phyloP scores from a whole-genome alignment of 768 basidiomycete genomes.

The Ramaria sp. region DNA sequence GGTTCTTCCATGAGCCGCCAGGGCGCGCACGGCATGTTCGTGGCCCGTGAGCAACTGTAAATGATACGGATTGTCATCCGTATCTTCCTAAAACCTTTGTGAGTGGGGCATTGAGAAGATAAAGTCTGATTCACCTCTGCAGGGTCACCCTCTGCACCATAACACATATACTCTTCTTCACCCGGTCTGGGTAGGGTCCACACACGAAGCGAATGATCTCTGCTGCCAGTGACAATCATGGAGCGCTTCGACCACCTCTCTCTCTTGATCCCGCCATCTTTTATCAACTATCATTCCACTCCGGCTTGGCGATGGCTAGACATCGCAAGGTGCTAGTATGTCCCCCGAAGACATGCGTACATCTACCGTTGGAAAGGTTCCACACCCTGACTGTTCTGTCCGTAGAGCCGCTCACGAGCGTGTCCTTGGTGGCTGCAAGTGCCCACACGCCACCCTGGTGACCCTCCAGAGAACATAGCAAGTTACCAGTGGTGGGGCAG shows the following conservation, averaged over 20 bases:
- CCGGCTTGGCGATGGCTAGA: constrained; percentile 91
- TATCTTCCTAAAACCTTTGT: constrained; percentile 41
- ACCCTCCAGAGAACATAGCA: constrained; percentile 67
- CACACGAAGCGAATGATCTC: constrained; percentile 55
- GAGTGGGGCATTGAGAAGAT: background rate
- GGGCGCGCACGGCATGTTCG: constrained; percentile 80
- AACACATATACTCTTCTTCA: constrained; percentile 66
- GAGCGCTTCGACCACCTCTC: constrained; percentile 69
- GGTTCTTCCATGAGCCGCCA: constrained; percentile 84
- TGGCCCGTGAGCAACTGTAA: constrained; percentile 78
- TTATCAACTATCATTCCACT: constrained; percentile 69
- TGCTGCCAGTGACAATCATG: constrained; percentile 62
- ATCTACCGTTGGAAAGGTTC: constrained; percentile 69
- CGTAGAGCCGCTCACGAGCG: constrained; percentile 85
- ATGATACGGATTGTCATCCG: constrained; percentile 81
- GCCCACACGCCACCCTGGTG: constrained; percentile 98
- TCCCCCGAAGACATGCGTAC: constrained; percentile 90
- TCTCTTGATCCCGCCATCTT: constrained; percentile 46
- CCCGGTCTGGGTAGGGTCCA: constrained; percentile 60
- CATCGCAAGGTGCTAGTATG: constrained; percentile 96
- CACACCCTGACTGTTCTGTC: constrained; percentile 91
- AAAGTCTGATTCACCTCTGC: constrained; percentile 29
- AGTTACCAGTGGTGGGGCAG: constrained; percentile 71
- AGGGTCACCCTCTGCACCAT: constrained; percentile 40
- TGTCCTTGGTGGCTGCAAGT: constrained; percentile 77